Base-by-base conservation (phyloP, 2,329 filamentous ascomycete genomes). In the Aureobasidium pullulans region DNA sequence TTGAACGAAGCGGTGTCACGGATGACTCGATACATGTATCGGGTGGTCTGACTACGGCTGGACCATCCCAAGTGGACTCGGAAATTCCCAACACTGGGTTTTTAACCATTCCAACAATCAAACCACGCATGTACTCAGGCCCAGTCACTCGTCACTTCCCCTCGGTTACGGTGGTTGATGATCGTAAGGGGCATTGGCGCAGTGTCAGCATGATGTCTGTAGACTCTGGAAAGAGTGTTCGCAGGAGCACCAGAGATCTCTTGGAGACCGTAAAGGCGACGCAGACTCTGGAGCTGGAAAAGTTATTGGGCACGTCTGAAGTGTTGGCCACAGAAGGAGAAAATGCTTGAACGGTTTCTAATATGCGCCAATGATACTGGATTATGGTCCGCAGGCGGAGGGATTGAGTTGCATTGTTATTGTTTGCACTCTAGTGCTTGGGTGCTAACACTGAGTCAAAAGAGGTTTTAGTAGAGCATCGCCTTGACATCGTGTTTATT, bases 101-200 rank as follows among this genome's bases (percentile, higher is more conserved):
- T 6, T 36, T 44, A 32, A 19, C 40, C 10, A 29, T 44, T 13
- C 43, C 59, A n/a, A 8, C 50, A 10, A n/a, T 2, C 36, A 46
- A 44, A 19, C 10, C 19, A 29, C 29, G 32, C 23, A 10, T 19
- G 10, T 42, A 19, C 15, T 50, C 37, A 6, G 32, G 47, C 13
- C 36, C 59, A 31, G 36, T 57, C 8, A 61, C 66, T 28, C 61
- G 65, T 2, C 64, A 63, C 2, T 71, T 66, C 47, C 68, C 68
- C 11, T 70, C 67, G 15, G 68, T 68, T 9, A 71, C 68, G 1
- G 68, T 71, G 1, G 58, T 70, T 7, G 69, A 71, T 54, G 69
- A 71, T 52, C 62, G 67, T 13, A 67, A 68, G 47, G 68, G 69
- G 8, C 64, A 70, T 46, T 64, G 60, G 61, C 61, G 66, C 1